Conservation (phyloP, 768 basidiomycete genomes). For the Naganishia onofrii region DNA sequence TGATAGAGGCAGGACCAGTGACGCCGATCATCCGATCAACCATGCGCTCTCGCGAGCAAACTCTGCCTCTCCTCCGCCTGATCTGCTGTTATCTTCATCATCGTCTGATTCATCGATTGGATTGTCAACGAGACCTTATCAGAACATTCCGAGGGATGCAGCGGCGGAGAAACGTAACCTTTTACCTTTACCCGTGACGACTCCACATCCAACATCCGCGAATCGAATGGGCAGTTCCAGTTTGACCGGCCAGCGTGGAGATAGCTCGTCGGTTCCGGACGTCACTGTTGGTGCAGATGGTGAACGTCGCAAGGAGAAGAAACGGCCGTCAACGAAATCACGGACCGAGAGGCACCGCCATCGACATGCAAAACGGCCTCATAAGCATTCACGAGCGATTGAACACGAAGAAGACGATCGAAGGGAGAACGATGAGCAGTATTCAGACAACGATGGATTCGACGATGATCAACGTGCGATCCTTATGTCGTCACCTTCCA, state of each 20-base stretch:
- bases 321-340: not conserved
- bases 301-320: not conserved
- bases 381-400: not conserved
- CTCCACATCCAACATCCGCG: not conserved
- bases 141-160: not conserved
- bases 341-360: not conserved
- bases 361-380: not conserved
- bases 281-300: conserved; percentile 1
- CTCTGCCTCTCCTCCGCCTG: conserved; percentile 31
- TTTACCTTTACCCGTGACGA: conserved; percentile 23
- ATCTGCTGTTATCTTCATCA: conserved; percentile 26
- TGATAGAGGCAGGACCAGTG: not conserved
- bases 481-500: conserved; percentile 1
- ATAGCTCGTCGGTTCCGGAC: not conserved
- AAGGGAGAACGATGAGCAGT: not conserved
- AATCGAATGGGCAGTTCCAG: not conserved
- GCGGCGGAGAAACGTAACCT: conserved; percentile 20
- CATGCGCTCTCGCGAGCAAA: conserved; percentile 1
- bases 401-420: conserved; percentile 20
- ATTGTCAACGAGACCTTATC: not conserved
- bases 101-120: conserved; percentile 22
- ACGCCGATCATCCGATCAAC: not conserved
- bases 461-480: conserved; percentile 5
- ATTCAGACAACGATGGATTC: not conserved
- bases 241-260: not conserved